A percentile compares a stretch with the other conserved stretches of the same genome.
phyloP scores from a whole-genome alignment of 306 rosid genomes.

The Medicago lupulina region DNA sequence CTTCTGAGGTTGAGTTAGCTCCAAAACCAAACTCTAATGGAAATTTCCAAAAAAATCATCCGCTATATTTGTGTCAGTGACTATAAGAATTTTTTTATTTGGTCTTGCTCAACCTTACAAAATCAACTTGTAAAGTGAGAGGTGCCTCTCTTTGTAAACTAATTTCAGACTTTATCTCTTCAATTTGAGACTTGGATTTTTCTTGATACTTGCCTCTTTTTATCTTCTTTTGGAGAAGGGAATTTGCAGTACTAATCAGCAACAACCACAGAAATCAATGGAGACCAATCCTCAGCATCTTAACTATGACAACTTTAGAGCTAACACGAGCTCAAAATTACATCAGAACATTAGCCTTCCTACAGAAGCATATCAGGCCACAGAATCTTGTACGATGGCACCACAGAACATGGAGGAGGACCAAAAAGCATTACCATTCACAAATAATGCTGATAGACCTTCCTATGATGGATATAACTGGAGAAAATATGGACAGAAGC shows the following conservation, averaged over 20 bases:
- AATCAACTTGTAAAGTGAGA: no score
- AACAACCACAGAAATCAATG: constrained; percentile 49
- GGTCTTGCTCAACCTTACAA: no score
- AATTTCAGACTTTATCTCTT: no score
- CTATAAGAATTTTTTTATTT: no score
- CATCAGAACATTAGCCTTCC: constrained; percentile 48
- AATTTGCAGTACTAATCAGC: constrained; percentile 59
- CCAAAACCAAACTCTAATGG: neutral
- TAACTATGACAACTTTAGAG: constrained; percentile 54
- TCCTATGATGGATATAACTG: constrained; percentile 95
- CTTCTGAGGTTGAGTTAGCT: neutral
- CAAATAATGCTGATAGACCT: constrained; percentile 66
- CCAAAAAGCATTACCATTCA: constrained; percentile 52
- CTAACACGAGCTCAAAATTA: constrained; percentile 46
- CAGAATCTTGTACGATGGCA: constrained; percentile 50
- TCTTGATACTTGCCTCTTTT: neutral
- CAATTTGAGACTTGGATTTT: neutral
- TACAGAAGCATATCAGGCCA: constrained; percentile 50
- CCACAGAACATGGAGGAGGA: constrained; percentile 62
- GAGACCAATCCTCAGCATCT: constrained; percentile 50
- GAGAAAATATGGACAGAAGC: constrained; percentile 99
- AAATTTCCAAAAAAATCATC: neutral
- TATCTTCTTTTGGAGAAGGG: constrained; percentile 59
- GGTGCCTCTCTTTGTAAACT: no score
- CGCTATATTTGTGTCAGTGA: neutral